Evolutionary conservation across 805 yeast species (phyloP), one percentile per base, ranked within the genome.

Genomic region (Metschnikowia noctiluminum): DNA sequence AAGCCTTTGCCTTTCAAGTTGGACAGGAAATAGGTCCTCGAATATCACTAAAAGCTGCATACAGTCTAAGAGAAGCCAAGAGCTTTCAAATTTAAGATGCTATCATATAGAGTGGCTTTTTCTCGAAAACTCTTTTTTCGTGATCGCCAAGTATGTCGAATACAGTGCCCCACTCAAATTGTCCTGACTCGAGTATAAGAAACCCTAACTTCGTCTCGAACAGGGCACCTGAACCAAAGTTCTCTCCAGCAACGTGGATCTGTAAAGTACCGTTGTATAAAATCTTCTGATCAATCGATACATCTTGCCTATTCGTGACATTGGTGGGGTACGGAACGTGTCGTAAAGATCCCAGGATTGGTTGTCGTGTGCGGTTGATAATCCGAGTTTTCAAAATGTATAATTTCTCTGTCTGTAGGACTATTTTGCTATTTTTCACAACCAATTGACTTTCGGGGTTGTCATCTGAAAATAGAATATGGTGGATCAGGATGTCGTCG

Each of bases 181-280:
- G 84, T 1, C 97, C 98, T 40, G 76, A 75, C 46, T 87, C 91
- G 35, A 91, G 68, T 5, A 89, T 78, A 15, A 84, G 76, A 42
- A 84, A 77, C 7, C 88, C 81, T 36, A 86, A 62, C 26, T 72
- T 73, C 30, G 81, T 68, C 1, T 62, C 69, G 3, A 68, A 45
- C 0, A 70, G 58, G 27, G 68, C 74, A 1, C 79, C 77, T 0
- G 85, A 74, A 1, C 57, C 58, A 0, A 84, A 56, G 2, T 66
- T 62, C 0, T 65, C 56, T 7, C 55, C 48, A 0, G 76, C 69
- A 6, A 83, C 61, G 26, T 79, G 77, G 28, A 70, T 73, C 57
- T 88, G 95, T 28, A 87, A 65, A 2, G 80, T 74, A 1, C 98
- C 98, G 58, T 88, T 87, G 62, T 75, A 80, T 11, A 91, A 62